Percentiles rank a stretch among this genome's conserved stretches.
These are phyloP conservation scores for Trichophyton schoenleinii DNA, from an alignment of 2,329 filamentous ascomycete species.

Conservation along the genomic window DNA sequence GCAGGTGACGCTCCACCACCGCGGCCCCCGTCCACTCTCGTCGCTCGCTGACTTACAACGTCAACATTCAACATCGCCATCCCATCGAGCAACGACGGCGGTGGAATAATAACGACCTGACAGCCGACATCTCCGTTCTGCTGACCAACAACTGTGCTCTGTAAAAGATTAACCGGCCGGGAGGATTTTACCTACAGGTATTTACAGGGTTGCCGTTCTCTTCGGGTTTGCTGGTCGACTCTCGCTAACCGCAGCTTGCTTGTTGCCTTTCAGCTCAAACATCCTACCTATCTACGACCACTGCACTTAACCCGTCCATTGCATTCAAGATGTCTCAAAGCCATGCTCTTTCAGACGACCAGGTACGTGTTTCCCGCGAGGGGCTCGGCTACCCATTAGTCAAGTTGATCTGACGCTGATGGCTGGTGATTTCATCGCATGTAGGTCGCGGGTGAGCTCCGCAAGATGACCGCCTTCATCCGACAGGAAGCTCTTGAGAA, in stretches of 20 bases:
- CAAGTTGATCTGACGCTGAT: not conserved
- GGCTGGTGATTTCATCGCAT: constrained; percentile 7
- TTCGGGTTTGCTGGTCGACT: not conserved
- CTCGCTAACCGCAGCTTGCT: not conserved
- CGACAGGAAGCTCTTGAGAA: constrained; percentile 96
- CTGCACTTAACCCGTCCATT: not conserved
- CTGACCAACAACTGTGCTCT: not conserved
- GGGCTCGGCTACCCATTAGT: constrained; percentile 4
- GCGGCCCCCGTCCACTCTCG: not conserved
- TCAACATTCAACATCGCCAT: not conserved
- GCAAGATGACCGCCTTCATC: constrained; percentile 99
- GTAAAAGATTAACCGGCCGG: not conserved
- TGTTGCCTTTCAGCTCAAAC: not conserved
- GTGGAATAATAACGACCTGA: not conserved
- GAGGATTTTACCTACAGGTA: not conserved
- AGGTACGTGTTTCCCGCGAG: constrained; percentile 45
- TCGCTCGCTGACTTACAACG: not conserved
- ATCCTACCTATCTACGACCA: not conserved
- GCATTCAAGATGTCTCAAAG: constrained; percentile 69
- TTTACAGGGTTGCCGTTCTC: not conserved
- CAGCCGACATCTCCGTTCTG: not conserved
- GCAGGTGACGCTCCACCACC: constrained; percentile 3
- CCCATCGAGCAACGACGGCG: not conserved
- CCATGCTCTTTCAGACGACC: constrained; percentile 94
- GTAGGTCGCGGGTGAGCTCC: constrained; percentile 92